These are phyloP conservation scores for Fraxinus latifolia DNA, from an alignment of 305 asterid species.

Conservation along the genomic window DNA sequence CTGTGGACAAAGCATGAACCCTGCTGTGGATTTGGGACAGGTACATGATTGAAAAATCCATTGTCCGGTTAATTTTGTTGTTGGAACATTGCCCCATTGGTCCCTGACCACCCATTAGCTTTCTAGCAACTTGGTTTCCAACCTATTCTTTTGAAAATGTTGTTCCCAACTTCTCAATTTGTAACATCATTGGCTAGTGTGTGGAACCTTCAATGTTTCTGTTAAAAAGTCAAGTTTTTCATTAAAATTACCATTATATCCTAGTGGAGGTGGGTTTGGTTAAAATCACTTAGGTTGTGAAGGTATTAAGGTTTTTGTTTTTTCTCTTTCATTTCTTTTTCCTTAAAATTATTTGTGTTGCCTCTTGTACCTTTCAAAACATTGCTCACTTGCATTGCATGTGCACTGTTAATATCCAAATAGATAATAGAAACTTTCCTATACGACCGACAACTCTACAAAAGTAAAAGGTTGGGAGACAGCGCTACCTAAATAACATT, in stretches of 20 bases:
- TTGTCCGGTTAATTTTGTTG: background rate
- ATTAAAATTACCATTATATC: background rate
- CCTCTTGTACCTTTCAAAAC: background rate
- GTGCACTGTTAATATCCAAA: background rate
- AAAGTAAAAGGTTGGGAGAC: background rate
- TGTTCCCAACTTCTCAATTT: background rate
- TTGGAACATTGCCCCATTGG: background rate
- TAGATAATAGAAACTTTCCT: background rate
- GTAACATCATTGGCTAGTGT: background rate
- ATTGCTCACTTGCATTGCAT: background rate
- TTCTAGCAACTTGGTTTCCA: background rate
- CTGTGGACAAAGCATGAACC: constrained; percentile 81
- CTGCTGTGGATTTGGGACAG: constrained; percentile 85
- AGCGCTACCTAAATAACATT: background rate
- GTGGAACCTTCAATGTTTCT: background rate
- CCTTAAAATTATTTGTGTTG: background rate
- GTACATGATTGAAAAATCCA: constrained; percentile 23
- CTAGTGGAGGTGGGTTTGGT: background rate
- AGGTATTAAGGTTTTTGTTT: background rate
- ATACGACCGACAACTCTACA: background rate
- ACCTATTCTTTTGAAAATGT: background rate
- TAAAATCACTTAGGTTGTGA: background rate
- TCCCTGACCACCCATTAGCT: background rate
- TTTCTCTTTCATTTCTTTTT: background rate
- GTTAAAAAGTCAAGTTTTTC: background rate